Evolutionary conservation across 768 basidiomycete species (phyloP).

Genomic region (Russula compacta): DNA sequence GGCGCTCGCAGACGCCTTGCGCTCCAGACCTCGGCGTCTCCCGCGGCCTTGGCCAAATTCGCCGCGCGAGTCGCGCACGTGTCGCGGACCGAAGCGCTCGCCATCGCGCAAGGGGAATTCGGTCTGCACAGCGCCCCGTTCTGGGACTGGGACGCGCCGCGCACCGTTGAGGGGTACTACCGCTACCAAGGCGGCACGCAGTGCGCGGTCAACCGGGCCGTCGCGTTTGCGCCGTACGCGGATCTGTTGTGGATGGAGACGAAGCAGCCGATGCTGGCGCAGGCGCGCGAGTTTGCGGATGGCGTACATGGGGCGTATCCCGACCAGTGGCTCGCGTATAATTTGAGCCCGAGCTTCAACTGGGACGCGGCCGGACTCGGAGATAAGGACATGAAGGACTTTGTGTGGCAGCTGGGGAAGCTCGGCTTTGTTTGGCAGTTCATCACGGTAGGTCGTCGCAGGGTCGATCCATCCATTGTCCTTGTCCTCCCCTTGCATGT

Average conservation of each 20-base stretch:
- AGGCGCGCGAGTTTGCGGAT: conserved; percentile 85
- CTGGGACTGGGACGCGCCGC: conserved; percentile 93
- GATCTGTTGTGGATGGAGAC: conserved; percentile 97
- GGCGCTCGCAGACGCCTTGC: conserved; percentile 58
- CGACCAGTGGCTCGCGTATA: conserved; percentile 94
- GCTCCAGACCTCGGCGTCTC: conserved; percentile 41
- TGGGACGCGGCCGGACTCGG: conserved; percentile 91
- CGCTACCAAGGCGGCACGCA: conserved; percentile 95
- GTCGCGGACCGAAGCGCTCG: conserved; percentile 60
- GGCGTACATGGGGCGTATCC: conserved; percentile 80
- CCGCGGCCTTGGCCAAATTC: conserved; percentile 51
- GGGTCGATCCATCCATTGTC: not conserved
- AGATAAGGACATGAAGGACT: conserved; percentile 76
- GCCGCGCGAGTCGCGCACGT: conserved; percentile 49
- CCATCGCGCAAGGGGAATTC: conserved; percentile 72
- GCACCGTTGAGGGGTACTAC: conserved; percentile 95
- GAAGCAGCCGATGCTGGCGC: conserved; percentile 83
- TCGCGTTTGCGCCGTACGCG: conserved; percentile 91
- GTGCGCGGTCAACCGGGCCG: conserved; percentile 84
- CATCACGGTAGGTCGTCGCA: conserved; percentile 66
- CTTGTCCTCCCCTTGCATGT: not conserved
- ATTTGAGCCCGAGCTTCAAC: conserved; percentile 88
- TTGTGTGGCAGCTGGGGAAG: conserved; percentile 89
- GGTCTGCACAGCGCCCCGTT: conserved; percentile 65
- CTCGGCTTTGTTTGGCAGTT: conserved; percentile 99